Percentiles rank a stretch among this genome's conserved stretches.
These are phyloP conservation scores for Trichosporon ovoides DNA, from an alignment of 1,284 basidiomycete species.

Conservation along the genomic window DNA sequence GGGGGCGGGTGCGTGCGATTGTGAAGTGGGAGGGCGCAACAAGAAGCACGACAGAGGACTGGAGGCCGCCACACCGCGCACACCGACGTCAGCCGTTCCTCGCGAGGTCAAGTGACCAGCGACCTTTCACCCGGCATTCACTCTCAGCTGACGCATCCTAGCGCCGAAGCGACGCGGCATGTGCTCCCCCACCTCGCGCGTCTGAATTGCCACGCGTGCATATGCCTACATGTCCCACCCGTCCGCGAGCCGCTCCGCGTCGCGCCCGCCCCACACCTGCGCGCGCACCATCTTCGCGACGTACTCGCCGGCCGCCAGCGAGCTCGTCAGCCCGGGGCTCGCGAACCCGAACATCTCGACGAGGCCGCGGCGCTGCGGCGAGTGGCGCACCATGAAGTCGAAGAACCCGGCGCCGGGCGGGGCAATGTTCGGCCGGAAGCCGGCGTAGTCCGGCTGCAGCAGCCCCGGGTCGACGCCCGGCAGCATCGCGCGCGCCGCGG, in stretches of 20 bases:
- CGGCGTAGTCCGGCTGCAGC: constrained; percentile 81
- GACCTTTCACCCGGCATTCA: not conserved
- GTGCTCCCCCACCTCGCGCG: not conserved
- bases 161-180: too few species aligned
- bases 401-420: constrained; percentile 70
- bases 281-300: constrained; percentile 49
- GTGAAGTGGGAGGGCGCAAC: constrained; percentile 4
- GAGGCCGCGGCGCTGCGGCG: constrained; percentile 38
- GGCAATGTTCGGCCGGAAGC: constrained; percentile 83
- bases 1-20: not conserved
- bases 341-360: constrained; percentile 54
- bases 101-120: not conserved
- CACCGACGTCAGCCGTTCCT: constrained; percentile 2
- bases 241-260: constrained; percentile 10
- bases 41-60: not conserved
- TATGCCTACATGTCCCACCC: constrained; percentile 15
- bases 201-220: not conserved
- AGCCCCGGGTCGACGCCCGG: constrained; percentile 62
- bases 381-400: constrained; percentile 62
- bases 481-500: constrained; percentile 60
- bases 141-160: not conserved
- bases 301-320: constrained; percentile 52
- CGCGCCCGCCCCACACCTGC: constrained; percentile 38
- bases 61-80: not conserved
- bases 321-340: constrained; percentile 53